A percentile compares a stretch with the other conserved stretches of the same genome.
Evolutionary conservation across 768 basidiomycete species (phyloP).

Genomic region (Xanthoconium purpureum): DNA sequence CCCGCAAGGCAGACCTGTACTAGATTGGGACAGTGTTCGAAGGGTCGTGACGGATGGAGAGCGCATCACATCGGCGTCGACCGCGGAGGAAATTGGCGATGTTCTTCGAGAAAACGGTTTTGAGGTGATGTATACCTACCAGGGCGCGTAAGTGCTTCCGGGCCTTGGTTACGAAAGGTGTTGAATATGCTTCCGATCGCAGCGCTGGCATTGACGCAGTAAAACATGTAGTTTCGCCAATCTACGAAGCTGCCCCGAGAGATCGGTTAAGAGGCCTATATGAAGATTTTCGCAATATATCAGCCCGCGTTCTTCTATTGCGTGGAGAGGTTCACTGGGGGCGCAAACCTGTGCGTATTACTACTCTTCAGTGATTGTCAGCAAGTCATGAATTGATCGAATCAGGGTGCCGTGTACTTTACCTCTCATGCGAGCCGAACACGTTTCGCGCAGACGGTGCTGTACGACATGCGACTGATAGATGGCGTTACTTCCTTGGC

Average conservation of each 20-base stretch:
- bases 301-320: constrained; percentile 37
- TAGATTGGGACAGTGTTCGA: constrained; percentile 27
- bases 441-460: constrained; percentile 30
- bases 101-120: constrained; percentile 39
- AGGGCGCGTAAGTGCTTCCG: constrained; percentile 36
- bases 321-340: constrained; percentile 37
- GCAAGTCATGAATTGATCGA: neutral
- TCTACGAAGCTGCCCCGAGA: constrained; percentile 33
- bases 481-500: constrained; percentile 30
- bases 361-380: neutral
- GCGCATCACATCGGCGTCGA: constrained; percentile 18
- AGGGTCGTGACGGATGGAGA: constrained; percentile 21
- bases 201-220: constrained; percentile 39
- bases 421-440: constrained; percentile 28
- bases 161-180: neutral
- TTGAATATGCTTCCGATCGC: neutral
- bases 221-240: constrained; percentile 38
- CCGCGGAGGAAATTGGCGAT: constrained; percentile 30
- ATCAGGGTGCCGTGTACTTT: constrained; percentile 35
- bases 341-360: constrained; percentile 37
- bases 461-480: constrained; percentile 30
- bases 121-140: constrained; percentile 40
- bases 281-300: constrained; percentile 37
- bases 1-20: constrained; percentile 7
- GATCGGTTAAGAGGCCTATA: constrained; percentile 35